These are phyloP conservation scores for Cucurbita pepo DNA, from an alignment of 306 rosid species.

Conservation along the genomic window DNA sequence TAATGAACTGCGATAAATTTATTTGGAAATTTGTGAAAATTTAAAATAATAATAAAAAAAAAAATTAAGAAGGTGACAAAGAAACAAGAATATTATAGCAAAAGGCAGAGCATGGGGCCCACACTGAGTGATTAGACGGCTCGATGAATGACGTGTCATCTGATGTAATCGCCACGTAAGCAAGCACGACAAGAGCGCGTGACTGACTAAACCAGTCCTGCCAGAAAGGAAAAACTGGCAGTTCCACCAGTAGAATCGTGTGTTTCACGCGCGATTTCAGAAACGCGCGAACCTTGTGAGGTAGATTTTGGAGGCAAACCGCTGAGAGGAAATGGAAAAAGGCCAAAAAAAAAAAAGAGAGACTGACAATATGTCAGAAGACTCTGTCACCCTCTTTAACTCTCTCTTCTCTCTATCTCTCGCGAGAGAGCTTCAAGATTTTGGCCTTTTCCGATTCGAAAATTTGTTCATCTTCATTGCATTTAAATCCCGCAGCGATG, in stretches of 20 bases:
- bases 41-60: too few species aligned
- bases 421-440: neutral
- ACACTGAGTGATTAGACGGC: neutral
- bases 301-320: neutral
- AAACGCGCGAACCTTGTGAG: neutral
- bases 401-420: neutral
- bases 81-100: neutral
- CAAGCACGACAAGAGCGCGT: neutral
- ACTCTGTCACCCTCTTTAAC: constrained; percentile 27
- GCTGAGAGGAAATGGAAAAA: neutral
- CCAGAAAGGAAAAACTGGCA: neutral
- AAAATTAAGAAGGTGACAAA: neutral
- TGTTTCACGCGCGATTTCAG: neutral
- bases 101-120: neutral
- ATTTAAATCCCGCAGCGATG: neutral
- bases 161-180: neutral
- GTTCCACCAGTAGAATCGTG: neutral
- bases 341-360: neutral
- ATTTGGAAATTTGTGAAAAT: neutral
- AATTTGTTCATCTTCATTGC: neutral
- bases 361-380: constrained; percentile 20
- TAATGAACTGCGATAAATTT: too few species aligned
- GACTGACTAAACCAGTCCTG: neutral
- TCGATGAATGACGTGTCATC: neutral
- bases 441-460: neutral